phyloP scores from a whole-genome alignment of 371 early-diverging fungal genomes.

The Mortierella sp. region DNA sequence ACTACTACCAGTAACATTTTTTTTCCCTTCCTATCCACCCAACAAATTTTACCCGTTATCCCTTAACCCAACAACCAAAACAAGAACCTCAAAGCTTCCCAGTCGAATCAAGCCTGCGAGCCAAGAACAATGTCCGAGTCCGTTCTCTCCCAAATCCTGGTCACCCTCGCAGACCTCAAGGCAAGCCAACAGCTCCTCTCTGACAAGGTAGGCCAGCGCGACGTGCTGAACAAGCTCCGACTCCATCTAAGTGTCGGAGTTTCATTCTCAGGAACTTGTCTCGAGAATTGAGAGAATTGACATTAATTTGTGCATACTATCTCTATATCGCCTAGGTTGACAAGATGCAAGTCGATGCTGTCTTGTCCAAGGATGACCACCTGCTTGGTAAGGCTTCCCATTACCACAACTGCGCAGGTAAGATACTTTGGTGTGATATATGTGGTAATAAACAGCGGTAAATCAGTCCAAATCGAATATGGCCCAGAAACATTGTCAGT shows the following conservation, averaged over 20 bases:
- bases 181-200: conserved; percentile 42
- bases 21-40: background rate
- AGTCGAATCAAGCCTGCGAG: background rate
- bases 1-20: background rate
- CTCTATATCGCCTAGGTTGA: conserved; percentile 28
- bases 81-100: background rate
- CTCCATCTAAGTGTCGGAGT: background rate
- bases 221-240: too few relatives aligned
- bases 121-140: conserved; percentile 39
- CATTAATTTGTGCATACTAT: background rate
- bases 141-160: conserved; percentile 50
- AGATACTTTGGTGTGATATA: background rate
- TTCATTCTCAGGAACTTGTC: background rate
- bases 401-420: conserved; percentile 47
- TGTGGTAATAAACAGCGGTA: background rate
- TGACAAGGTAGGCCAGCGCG: conserved; percentile 38
- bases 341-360: conserved; percentile 47
- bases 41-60: background rate
- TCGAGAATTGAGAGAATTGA: background rate
- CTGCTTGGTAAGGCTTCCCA: conserved; percentile 30
- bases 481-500: background rate
- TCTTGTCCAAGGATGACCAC: conserved; percentile 30
- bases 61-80: conserved; percentile 5
- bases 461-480: background rate
- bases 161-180: conserved; percentile 51